These are phyloP conservation scores for Geosmithia flava DNA, from an alignment of 2,329 filamentous ascomycete species.

Conservation along the genomic window DNA sequence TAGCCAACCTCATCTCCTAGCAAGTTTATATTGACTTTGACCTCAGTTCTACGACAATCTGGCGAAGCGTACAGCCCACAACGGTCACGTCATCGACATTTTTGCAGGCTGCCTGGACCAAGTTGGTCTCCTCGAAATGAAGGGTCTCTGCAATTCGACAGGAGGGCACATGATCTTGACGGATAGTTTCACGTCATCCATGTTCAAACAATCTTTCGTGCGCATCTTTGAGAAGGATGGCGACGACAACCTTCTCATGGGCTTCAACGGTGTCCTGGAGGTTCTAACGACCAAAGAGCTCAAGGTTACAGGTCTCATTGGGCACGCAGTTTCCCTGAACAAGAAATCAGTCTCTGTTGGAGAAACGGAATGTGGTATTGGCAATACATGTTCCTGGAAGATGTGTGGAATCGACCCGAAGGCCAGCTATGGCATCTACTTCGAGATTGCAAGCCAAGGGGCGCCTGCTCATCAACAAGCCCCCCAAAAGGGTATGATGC, in stretches of 20 bases:
- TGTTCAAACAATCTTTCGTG: constrained; percentile 98
- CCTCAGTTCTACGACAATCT: constrained; percentile 82
- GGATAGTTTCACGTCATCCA: constrained; percentile 95
- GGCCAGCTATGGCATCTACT: constrained; percentile 91
- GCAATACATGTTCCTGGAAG: constrained; percentile 98
- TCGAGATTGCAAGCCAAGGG: constrained; percentile 91
- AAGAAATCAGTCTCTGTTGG: constrained; percentile 97
- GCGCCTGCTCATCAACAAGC: constrained; percentile 71
- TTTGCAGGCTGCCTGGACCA: constrained; percentile 97
- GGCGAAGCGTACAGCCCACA: constrained; percentile 88
- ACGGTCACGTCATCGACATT: constrained; percentile 94
- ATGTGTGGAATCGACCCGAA: constrained; percentile 97
- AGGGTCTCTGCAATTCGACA: constrained; percentile 88
- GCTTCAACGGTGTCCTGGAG: constrained; percentile 92
- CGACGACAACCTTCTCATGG: constrained; percentile 92
- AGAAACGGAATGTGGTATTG: constrained; percentile 95
- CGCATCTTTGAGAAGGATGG: constrained; percentile 95
- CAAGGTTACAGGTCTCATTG: constrained; percentile 94
- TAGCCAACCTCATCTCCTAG: not conserved
- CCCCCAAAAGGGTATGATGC: constrained; percentile 88
- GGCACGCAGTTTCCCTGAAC: constrained; percentile 91
- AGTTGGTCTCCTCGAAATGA: constrained; percentile 96
- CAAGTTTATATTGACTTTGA: not conserved
- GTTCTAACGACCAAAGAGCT: constrained; percentile 96
- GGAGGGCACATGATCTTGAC: constrained; percentile 97